Evolutionary conservation across 257 asterid genomes (phyloP).

Genomic region (Solanum arcanum): DNA sequence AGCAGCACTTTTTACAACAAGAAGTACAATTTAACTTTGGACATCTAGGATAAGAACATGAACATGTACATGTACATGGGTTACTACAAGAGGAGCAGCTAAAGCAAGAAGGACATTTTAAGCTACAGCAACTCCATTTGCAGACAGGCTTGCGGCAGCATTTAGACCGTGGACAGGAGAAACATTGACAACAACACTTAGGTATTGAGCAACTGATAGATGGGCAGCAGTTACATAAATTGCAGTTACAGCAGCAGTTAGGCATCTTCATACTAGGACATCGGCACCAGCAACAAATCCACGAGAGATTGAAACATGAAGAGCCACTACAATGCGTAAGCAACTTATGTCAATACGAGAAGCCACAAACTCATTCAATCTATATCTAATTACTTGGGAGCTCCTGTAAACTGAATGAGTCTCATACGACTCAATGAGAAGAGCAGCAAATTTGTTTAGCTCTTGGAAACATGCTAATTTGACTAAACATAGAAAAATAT

Average conservation of each 20-base stretch:
- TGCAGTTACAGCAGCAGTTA: constrained; percentile 27
- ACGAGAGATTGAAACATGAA: constrained; percentile 40
- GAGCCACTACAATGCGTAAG: constrained; percentile 28
- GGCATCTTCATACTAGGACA: constrained; percentile 23
- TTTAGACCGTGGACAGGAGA: constrained; percentile 20
- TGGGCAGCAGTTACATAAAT: constrained; percentile 16
- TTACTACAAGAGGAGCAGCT: constrained; percentile 4
- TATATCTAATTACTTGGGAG: neutral
- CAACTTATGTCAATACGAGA: neutral
- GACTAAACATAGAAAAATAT: neutral
- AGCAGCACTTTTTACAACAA: constrained; percentile 35
- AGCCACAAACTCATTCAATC: neutral
- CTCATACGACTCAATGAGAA: neutral
- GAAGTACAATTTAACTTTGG: constrained; percentile 34
- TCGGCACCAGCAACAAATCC: constrained; percentile 36
- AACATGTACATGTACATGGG: constrained; percentile 13
- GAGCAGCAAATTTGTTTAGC: neutral
- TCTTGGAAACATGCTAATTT: neutral
- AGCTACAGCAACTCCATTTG: constrained; percentile 35
- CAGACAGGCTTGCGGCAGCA: constrained; percentile 25
- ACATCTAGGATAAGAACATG: constrained; percentile 20
- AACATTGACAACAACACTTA: constrained; percentile 15
- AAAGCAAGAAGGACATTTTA: constrained; percentile 25
- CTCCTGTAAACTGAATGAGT: neutral
- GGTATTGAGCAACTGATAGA: constrained; percentile 33